Evolutionary conservation across 768 basidiomycete species (phyloP).

Genomic region (Amanita exitialis): DNA sequence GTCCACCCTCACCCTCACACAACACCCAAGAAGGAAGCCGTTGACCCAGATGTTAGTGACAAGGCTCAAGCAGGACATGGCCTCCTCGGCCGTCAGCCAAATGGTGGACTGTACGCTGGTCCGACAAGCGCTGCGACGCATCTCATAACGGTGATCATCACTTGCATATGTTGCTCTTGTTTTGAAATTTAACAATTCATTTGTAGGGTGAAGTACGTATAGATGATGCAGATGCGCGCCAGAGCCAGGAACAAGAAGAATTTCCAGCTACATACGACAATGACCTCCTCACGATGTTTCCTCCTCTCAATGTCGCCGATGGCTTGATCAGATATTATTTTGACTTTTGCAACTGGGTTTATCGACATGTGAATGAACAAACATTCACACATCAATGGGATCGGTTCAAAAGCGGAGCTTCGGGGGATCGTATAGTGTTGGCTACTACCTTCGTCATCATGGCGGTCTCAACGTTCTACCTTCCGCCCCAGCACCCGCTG

Average conservation of each 20-base stretch:
- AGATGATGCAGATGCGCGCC: constrained; percentile 43
- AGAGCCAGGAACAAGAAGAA: constrained; percentile 44
- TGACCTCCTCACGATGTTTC: constrained; percentile 60
- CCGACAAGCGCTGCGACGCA: constrained; percentile 69
- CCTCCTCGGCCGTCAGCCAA: constrained; percentile 54
- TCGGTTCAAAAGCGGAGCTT: constrained; percentile 59
- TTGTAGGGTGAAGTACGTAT: constrained; percentile 35
- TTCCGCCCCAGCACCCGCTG: constrained; percentile 54
- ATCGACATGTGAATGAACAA: constrained; percentile 62
- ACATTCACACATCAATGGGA: constrained; percentile 60
- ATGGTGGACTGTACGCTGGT: constrained; percentile 70
- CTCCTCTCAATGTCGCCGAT: constrained; percentile 59
- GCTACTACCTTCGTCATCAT: constrained; percentile 69
- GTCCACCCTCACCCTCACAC: constrained; percentile 21
- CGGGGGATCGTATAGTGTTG: constrained; percentile 58
- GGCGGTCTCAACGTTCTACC: constrained; percentile 63
- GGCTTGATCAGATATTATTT: constrained; percentile 70
- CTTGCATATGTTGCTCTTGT: constrained; percentile 8
- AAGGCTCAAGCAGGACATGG: constrained; percentile 45
- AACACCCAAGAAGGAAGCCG: constrained; percentile 43
- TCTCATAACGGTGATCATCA: constrained; percentile 43
- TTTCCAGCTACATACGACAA: constrained; percentile 47
- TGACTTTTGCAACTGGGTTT: constrained; percentile 83
- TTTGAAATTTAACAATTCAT: constrained; percentile 8
- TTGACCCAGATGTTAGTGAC: constrained; percentile 36